Percentiles rank a stretch among this genome's conserved stretches.
Evolutionary conservation across 306 rosid species (phyloP).

Genomic region (Betula pendula): DNA sequence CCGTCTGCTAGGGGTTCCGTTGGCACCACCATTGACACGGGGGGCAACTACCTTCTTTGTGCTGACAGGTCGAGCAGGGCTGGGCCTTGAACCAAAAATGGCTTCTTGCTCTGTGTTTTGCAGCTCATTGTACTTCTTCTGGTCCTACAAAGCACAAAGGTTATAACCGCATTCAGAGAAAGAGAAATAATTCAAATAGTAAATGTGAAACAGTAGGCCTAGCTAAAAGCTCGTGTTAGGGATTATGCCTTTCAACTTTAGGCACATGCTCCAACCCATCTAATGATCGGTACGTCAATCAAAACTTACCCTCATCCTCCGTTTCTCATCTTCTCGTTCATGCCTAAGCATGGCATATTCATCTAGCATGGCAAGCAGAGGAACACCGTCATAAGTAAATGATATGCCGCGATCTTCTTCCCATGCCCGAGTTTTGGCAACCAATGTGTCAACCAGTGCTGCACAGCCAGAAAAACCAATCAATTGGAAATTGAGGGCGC

Average conservation of each 20-base stretch:
- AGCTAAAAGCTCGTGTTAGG: neutral
- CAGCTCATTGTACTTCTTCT: constrained; percentile 79
- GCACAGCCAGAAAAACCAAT: constrained; percentile 37
- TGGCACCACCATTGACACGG: constrained; percentile 78
- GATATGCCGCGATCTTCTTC: constrained; percentile 85
- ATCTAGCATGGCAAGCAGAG: constrained; percentile 97
- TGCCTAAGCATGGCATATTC: constrained; percentile 99
- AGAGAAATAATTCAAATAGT: neutral
- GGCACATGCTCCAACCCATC: neutral
- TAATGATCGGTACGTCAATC: neutral
- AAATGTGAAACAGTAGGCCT: neutral
- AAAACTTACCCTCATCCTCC: constrained; percentile 79
- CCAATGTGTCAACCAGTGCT: constrained; percentile 92
- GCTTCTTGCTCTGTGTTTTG: constrained; percentile 81
- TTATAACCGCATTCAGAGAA: constrained; percentile 7
- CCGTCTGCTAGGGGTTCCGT: constrained; percentile 84
- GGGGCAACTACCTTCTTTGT: constrained; percentile 80
- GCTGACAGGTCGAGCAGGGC: constrained; percentile 77
- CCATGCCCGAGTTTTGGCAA: constrained; percentile 93
- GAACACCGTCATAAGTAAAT: constrained; percentile 90
- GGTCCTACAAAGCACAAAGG: constrained; percentile 62
- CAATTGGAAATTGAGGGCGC: neutral
- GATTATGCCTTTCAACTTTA: neutral
- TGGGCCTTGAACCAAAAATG: constrained; percentile 68
- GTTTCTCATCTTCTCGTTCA: constrained; percentile 95